Percentiles rank a stretch among this genome's conserved stretches.
Evolutionary conservation across 306 rosid genomes (phyloP).

Genomic region (Cyclanthera cordifolia): DNA sequence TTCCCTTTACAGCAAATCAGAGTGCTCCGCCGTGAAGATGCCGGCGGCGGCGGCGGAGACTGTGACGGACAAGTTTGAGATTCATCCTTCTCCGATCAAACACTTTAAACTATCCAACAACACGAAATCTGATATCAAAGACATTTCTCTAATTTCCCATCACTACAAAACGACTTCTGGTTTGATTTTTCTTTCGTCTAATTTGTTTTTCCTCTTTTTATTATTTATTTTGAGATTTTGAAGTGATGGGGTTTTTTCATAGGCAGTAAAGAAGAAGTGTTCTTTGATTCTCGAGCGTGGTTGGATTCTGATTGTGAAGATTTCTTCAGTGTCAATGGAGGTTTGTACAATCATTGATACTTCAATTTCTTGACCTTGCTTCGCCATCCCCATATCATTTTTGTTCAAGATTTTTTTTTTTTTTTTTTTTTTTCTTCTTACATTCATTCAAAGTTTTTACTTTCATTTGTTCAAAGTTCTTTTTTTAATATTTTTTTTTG

Average conservation of each 20-base stretch:
- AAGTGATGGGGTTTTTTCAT: not conserved
- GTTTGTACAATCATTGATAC: not conserved
- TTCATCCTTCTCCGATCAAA: conserved; percentile 2
- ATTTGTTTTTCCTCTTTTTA: not conserved
- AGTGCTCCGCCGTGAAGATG: not conserved
- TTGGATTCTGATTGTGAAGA: conserved; percentile 11
- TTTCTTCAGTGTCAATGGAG: conserved; percentile 13
- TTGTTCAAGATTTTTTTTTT: too few relatives aligned
- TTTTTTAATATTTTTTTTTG: too few relatives aligned
- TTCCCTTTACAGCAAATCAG: not conserved
- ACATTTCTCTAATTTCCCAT: conserved; percentile 1
- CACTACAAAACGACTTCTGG: not conserved
- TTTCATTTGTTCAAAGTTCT: too few relatives aligned
- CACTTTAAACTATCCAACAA: not conserved
- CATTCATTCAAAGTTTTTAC: too few relatives aligned
- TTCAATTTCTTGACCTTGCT: too few relatives aligned
- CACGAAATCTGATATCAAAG: not conserved
- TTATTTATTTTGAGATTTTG: too few relatives aligned
- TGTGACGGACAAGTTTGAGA: not conserved
- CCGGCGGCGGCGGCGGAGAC: not conserved
- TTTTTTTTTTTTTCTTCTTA: too few relatives aligned
- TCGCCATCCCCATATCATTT: not conserved
- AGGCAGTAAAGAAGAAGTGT: conserved; percentile 7
- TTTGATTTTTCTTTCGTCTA: not conserved
- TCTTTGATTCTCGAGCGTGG: conserved; percentile 10